Evolutionary conservation across 345 rosid genomes (phyloP).

Genomic region (Pistacia integerrima): DNA sequence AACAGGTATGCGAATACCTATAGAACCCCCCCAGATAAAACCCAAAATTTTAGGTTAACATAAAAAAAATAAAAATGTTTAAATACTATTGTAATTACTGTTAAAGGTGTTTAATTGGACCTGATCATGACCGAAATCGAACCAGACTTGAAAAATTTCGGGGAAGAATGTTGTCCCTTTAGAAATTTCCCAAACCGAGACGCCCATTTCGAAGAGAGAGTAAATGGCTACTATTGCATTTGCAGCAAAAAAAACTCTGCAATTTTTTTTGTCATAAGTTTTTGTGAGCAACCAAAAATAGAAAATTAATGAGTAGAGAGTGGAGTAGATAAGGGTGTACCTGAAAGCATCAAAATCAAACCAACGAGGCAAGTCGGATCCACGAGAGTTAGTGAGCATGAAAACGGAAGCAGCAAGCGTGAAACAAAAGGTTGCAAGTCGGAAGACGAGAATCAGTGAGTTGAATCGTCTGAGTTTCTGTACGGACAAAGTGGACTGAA

Average conservation of each 20-base stretch:
- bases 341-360: slow-evolving; percentile 91
- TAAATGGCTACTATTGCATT: slow-evolving; percentile 85
- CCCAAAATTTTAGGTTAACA: background rate
- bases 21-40: background rate
- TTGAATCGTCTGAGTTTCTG: slow-evolving; percentile 87
- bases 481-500: slow-evolving; percentile 72
- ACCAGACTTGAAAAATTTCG: slow-evolving; percentile 87
- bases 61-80: background rate
- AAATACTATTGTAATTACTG: background rate
- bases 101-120: slow-evolving; percentile 22
- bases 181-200: slow-evolving; percentile 86
- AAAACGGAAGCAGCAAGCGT: slow-evolving; percentile 80
- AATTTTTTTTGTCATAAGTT: background rate
- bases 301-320: background rate
- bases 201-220: slow-evolving; percentile 76
- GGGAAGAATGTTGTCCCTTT: slow-evolving; percentile 76
- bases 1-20: slow-evolving; percentile 86
- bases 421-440: slow-evolving; percentile 79
- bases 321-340: slow-evolving; percentile 29
- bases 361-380: slow-evolving; percentile 68
- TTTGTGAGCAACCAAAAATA: slow-evolving; percentile 17
- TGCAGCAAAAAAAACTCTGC: slow-evolving; percentile 76
- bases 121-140: slow-evolving; percentile 99
- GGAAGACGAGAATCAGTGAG: slow-evolving; percentile 66
- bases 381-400: slow-evolving; percentile 77